phyloP scores from a whole-genome alignment of 2,329 filamentous ascomycete genomes.

The Trichothecium roseum region DNA sequence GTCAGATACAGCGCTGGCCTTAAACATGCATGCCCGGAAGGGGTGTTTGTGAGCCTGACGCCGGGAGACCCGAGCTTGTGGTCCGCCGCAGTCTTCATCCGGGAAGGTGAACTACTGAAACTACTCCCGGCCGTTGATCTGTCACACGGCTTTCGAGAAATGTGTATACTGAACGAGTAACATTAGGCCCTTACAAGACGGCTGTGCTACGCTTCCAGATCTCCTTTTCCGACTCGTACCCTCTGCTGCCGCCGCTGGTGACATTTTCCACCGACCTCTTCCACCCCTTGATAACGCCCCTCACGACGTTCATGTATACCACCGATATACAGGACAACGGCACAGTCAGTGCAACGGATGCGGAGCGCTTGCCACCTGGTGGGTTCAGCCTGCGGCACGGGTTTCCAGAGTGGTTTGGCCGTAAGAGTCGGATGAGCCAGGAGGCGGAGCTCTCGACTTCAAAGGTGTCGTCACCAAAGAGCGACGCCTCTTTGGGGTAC shows the following conservation, averaged over 20 bases:
- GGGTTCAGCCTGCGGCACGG: conserved; percentile 85
- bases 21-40: conserved; percentile 72
- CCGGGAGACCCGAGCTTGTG: conserved; percentile 73
- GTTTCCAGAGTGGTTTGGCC: conserved; percentile 83
- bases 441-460: not conserved
- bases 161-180: not conserved
- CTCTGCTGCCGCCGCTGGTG: conserved; percentile 68
- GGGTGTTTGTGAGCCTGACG: conserved; percentile 76
- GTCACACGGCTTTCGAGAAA: not conserved
- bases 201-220: conserved; percentile 86
- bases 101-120: conserved; percentile 52
- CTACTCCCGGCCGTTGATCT: not conserved
- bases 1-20: conserved; percentile 69
- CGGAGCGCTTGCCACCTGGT: conserved; percentile 74
- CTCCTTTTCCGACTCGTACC: conserved; percentile 74
- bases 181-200: conserved; percentile 73
- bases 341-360: conserved; percentile 73
- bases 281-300: conserved; percentile 82
- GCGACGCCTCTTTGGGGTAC: conserved; percentile 1
- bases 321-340: conserved; percentile 66
- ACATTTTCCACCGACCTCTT: conserved; percentile 91
- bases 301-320: conserved; percentile 91
- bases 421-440: conserved; percentile 30
- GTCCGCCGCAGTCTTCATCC: conserved; percentile 86
- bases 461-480: not conserved